A percentile compares a stretch with the other conserved stretches of the same genome.
Evolutionary conservation across 306 rosid species (phyloP).

Genomic region (Ormosia emarginata): DNA sequence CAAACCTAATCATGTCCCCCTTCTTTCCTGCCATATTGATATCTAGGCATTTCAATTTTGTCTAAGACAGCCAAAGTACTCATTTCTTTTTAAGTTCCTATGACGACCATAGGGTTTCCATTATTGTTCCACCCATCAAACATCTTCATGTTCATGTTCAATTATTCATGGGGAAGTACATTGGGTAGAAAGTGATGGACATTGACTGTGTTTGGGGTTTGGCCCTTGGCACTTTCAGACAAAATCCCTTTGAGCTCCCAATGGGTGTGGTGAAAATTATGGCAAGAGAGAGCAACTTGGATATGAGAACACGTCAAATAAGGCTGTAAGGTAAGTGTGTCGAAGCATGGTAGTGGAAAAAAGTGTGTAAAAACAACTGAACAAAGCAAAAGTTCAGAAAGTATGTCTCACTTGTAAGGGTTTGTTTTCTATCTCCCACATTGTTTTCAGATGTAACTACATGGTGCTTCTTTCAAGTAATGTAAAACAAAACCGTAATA

Average conservation of each 20-base stretch:
- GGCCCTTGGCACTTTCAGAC: slow-evolving; percentile 26
- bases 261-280: slow-evolving; percentile 11
- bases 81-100: slow-evolving; percentile 22
- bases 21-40: slow-evolving; percentile 30
- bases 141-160: slow-evolving; percentile 34
- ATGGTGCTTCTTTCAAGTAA: slow-evolving; percentile 14
- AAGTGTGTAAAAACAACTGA: slow-evolving; percentile 27
- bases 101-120: slow-evolving; percentile 28
- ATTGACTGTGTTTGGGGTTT: slow-evolving; percentile 29
- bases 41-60: slow-evolving; percentile 34
- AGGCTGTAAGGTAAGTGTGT: slow-evolving; percentile 21
- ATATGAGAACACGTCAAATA: slow-evolving; percentile 32
- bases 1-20: slow-evolving; percentile 59
- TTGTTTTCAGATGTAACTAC: slow-evolving; percentile 16
- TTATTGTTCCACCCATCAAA: slow-evolving; percentile 35
- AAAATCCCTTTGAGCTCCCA: slow-evolving; percentile 28
- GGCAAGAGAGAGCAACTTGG: slow-evolving; percentile 27
- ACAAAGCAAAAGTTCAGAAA: slow-evolving; percentile 33
- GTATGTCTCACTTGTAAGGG: slow-evolving; percentile 44
- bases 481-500: slow-evolving; percentile 18
- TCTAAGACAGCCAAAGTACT: slow-evolving; percentile 27
- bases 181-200: slow-evolving; percentile 34
- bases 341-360: slow-evolving; percentile 30
- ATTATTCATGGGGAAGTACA: slow-evolving; percentile 33
- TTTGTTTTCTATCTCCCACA: slow-evolving; percentile 15